A percentile compares a stretch with the other conserved stretches of the same genome.
Evolutionary conservation across 306 rosid species (phyloP).

Genomic region (Casuarina equisetifolia): DNA sequence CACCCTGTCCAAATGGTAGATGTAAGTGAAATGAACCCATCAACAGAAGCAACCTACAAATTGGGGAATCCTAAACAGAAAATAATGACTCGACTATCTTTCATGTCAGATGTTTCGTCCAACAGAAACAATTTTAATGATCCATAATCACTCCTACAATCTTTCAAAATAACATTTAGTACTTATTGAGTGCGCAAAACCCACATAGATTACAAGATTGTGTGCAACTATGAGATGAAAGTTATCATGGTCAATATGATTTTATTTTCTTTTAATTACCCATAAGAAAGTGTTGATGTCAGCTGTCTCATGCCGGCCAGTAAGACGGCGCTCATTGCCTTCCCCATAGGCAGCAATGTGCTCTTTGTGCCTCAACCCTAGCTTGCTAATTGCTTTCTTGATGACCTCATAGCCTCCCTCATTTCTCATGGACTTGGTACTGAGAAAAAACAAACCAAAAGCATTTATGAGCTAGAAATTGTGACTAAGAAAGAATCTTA

Average conservation of each 20-base stretch:
- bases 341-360: constrained; percentile 95
- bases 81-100: background rate
- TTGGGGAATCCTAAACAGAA: background rate
- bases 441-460: constrained; percentile 27
- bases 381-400: constrained; percentile 75
- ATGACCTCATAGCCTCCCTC: constrained; percentile 83
- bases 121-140: background rate
- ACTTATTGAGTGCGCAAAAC: background rate
- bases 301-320: constrained; percentile 88
- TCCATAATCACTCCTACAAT: constrained; percentile 3
- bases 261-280: constrained; percentile 42
- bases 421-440: constrained; percentile 80
- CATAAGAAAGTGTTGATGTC: constrained; percentile 82
- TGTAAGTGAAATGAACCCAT: background rate
- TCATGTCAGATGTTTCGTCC: background rate
- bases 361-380: constrained; percentile 68
- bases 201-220: background rate
- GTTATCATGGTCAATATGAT: background rate
- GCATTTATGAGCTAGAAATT: background rate
- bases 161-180: background rate
- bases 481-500: background rate
- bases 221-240: background rate
- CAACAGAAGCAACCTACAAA: background rate
- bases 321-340: constrained; percentile 92
- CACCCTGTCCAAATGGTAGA: constrained; percentile 55